phyloP scores from a whole-genome alignment of 805 yeast species.

The Peterozyma toletana region DNA sequence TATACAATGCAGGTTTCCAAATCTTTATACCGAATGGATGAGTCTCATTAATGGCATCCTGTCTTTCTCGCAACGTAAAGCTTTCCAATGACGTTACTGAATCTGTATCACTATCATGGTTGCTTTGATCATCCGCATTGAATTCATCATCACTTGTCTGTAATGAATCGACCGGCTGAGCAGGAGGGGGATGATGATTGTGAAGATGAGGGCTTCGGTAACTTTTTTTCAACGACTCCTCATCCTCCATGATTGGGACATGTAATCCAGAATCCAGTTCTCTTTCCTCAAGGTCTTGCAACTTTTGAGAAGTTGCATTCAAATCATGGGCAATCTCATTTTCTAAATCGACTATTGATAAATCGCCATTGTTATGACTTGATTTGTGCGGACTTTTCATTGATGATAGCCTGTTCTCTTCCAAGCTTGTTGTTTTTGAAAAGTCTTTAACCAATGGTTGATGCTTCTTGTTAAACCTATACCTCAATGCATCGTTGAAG shows the following conservation, averaged over 20 bases:
- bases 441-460: constrained; percentile 3
- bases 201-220: neutral
- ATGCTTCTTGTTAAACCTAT: constrained; percentile 27
- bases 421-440: constrained; percentile 1
- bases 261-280: neutral
- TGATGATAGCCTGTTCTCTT: neutral
- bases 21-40: constrained; percentile 98
- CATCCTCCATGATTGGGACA: neutral
- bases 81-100: constrained; percentile 60
- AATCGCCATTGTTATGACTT: neutral
- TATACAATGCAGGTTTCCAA: constrained; percentile 97
- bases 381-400: neutral
- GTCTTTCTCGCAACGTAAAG: constrained; percentile 84
- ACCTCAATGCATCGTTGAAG: constrained; percentile 59
- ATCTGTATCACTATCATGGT: constrained; percentile 24
- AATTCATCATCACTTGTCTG: constrained; percentile 11
- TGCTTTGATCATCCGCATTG: constrained; percentile 12
- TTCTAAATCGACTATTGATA: neutral
- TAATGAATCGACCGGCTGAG: constrained; percentile 3
- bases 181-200: neutral
- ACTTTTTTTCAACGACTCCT: neutral
- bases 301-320: neutral
- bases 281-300: neutral
- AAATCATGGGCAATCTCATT: neutral
- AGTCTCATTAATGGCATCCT: constrained; percentile 91